phyloP scores from a whole-genome alignment of 192 early-diverging fungal genomes.

The Backusella mclennaniae region DNA sequence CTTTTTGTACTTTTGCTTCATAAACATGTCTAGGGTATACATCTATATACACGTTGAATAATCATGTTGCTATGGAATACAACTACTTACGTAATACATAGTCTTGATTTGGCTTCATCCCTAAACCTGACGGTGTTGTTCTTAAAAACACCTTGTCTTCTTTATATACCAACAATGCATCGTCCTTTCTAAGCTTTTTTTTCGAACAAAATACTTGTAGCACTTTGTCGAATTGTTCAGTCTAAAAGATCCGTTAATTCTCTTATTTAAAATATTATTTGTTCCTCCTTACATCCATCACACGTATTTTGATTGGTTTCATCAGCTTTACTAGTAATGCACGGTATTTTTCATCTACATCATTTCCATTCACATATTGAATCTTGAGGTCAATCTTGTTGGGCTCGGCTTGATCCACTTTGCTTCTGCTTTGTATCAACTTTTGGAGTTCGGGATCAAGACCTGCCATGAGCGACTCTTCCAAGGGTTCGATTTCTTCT shows the following conservation, averaged over 20 bases:
- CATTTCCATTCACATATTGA: conserved; percentile 12
- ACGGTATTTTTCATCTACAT: background rate
- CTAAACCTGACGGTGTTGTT: conserved; percentile 25
- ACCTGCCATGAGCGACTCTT: background rate
- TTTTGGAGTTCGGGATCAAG: conserved; percentile 20
- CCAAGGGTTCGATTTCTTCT: background rate
- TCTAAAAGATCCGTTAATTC: background rate
- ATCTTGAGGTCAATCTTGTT: conserved; percentile 17
- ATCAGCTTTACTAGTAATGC: background rate
- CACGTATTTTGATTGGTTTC: conserved; percentile 16
- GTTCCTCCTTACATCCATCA: conserved; percentile 15
- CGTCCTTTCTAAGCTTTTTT: conserved; percentile 11
- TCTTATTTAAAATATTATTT: background rate
- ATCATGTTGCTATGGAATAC: too few species aligned
- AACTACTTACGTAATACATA: conserved; percentile 22
- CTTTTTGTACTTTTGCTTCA: conserved; percentile 10
- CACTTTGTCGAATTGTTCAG: conserved; percentile 17
- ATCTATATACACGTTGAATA: background rate
- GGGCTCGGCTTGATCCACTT: background rate
- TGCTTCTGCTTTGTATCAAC: background rate
- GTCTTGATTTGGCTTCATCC: conserved; percentile 2
- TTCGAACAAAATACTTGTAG: conserved; percentile 13
- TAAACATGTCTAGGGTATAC: conserved; percentile 20
- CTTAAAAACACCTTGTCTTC: conserved; percentile 19
- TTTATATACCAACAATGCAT: conserved; percentile 23